phyloP scores from a whole-genome alignment of 257 asterid species.

The Nicotiana undulata region DNA sequence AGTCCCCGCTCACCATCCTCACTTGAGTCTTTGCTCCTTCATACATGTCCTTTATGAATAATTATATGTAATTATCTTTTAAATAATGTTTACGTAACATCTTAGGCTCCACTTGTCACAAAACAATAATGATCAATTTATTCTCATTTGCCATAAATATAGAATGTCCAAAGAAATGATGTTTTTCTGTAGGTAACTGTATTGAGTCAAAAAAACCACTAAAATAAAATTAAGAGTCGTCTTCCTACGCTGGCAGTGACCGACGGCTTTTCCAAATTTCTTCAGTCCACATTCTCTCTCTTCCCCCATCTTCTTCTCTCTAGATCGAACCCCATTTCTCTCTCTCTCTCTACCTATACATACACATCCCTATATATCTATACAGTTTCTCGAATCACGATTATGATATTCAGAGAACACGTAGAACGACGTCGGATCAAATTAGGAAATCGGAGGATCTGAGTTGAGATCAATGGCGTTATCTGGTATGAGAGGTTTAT shows the following conservation, averaged over 20 bases:
- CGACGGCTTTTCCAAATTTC: slow-evolving; percentile 46
- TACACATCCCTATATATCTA: background rate
- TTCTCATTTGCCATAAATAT: too few species aligned
- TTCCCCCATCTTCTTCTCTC: slow-evolving; percentile 23
- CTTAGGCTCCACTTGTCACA: too few species aligned
- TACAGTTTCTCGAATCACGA: background rate
- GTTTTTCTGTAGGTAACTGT: background rate
- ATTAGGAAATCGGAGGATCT: slow-evolving; percentile 19
- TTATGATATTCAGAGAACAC: too few species aligned
- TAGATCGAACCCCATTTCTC: slow-evolving; percentile 43
- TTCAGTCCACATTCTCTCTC: slow-evolving; percentile 27
- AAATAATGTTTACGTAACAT: too few species aligned
- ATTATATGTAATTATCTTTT: too few species aligned
- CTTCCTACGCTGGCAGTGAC: slow-evolving; percentile 12
- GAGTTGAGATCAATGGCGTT: slow-evolving; percentile 76
- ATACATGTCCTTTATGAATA: too few species aligned
- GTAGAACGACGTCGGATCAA: slow-evolving; percentile 40
- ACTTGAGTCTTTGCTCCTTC: too few species aligned
- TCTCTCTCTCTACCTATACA: slow-evolving; percentile 27
- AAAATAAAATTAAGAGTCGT: slow-evolving; percentile 28
- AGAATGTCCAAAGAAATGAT: background rate
- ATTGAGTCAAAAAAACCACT: background rate
- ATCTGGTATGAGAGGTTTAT: slow-evolving; percentile 98
- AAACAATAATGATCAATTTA: too few species aligned
- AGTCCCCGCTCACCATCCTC: too few species aligned